Evolutionary conservation across 2,329 filamentous ascomycete genomes (phyloP).

Genomic region (Byssothecium circinans): DNA sequence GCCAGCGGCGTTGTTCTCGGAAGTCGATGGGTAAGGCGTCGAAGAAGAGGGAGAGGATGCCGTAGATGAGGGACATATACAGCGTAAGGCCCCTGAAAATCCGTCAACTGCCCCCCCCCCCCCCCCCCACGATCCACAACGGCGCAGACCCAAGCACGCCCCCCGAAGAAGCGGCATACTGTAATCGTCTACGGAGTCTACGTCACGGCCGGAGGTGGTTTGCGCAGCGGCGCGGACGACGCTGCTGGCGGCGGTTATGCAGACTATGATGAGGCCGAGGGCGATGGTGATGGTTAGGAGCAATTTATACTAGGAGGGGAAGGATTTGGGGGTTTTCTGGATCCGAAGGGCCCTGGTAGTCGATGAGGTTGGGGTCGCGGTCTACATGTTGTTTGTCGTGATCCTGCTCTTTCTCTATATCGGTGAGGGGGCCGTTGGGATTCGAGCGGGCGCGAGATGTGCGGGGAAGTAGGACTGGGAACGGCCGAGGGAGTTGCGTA

Average conservation of each 20-base stretch:
- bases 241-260: constrained; percentile 52
- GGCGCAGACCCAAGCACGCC: constrained; percentile 56
- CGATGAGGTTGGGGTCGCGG: constrained; percentile 10
- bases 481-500: background rate
- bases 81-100: constrained; percentile 51
- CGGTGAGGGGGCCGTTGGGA: background rate
- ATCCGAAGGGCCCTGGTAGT: constrained; percentile 12
- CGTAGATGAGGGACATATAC: constrained; percentile 46
- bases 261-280: constrained; percentile 49
- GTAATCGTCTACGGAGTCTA: constrained; percentile 58
- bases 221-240: constrained; percentile 50
- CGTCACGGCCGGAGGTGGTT: constrained; percentile 52
- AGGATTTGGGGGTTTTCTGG: constrained; percentile 31
- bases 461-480: constrained; percentile 3
- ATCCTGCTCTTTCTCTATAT: constrained; percentile 12
- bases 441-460: background rate
- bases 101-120: constrained; percentile 51
- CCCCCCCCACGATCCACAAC: constrained; percentile 55
- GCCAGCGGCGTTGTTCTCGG: constrained; percentile 35
- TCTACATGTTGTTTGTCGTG: background rate
- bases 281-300: constrained; percentile 46
- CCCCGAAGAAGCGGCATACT: constrained; percentile 57
- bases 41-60: constrained; percentile 52
- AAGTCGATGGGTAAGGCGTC: constrained; percentile 53
- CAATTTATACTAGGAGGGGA: constrained; percentile 43